Evolutionary conservation across 768 basidiomycete genomes (phyloP).

Genomic region (Boletus rufocinnamomeus): DNA sequence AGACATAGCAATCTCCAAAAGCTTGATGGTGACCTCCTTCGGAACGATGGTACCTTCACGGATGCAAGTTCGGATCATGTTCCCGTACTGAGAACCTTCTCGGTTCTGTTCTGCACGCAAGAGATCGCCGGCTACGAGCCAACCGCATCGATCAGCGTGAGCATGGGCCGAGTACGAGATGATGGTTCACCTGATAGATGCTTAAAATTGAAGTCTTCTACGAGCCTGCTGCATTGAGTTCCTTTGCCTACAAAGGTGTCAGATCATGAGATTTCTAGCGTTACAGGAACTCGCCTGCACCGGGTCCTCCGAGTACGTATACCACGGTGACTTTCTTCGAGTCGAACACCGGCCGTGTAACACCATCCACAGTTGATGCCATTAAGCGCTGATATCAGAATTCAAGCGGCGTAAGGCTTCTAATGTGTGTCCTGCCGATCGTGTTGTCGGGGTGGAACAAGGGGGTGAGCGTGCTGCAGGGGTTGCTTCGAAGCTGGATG

Average conservation of each 20-base stretch:
- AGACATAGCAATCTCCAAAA: conserved; percentile 90
- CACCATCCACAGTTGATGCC: conserved; percentile 14
- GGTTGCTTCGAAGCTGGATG: conserved; percentile 63
- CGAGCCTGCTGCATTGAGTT: conserved; percentile 87
- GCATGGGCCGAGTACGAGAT: conserved; percentile 3
- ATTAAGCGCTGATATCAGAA: conserved; percentile 13
- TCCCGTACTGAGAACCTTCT: conserved; percentile 78
- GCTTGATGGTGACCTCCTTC: conserved; percentile 94
- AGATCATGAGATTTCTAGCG: conserved; percentile 9
- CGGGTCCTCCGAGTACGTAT: conserved; percentile 96
- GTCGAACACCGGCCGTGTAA: conserved; percentile 53
- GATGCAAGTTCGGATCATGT: conserved; percentile 86
- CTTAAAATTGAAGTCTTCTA: conserved; percentile 81
- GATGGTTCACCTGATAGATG: conserved; percentile 81
- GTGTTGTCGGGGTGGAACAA: conserved; percentile 58
- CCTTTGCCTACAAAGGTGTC: conserved; percentile 72
- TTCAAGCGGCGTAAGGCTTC: conserved; percentile 1
- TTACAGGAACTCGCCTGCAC: conserved; percentile 65
- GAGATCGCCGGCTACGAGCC: conserved; percentile 84
- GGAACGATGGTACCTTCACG: conserved; percentile 93
- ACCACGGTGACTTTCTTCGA: conserved; percentile 77
- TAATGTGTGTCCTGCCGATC: conserved; percentile 22
- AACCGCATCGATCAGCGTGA: conserved; percentile 10
- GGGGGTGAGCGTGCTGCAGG: conserved; percentile 63
- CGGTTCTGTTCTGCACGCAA: conserved; percentile 92